These are phyloP conservation scores for Fusarium sp. DNA, from an alignment of 2,329 filamentous ascomycete species.

Conservation along the genomic window DNA sequence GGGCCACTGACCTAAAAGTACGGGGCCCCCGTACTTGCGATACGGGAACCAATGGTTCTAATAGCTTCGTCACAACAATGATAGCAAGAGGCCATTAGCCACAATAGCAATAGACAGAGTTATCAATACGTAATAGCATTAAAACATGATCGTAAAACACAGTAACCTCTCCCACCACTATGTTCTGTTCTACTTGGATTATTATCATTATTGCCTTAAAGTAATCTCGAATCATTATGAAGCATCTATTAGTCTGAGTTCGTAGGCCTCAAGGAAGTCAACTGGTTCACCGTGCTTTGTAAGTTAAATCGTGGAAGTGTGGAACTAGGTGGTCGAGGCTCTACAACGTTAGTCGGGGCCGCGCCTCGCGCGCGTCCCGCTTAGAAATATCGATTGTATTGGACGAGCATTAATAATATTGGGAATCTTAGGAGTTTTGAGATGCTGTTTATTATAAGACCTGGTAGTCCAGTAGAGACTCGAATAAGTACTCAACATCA, in stretches of 20 bases:
- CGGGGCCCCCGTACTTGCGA: too few species aligned
- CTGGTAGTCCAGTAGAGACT: background rate
- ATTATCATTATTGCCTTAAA: background rate
- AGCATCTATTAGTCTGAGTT: background rate
- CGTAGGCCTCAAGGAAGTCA: background rate
- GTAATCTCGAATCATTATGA: background rate
- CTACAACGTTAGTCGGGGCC: background rate
- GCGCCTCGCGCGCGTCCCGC: background rate
- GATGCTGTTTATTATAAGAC: background rate
- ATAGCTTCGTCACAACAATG: too few species aligned
- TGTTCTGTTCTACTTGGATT: background rate
- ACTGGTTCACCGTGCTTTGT: background rate
- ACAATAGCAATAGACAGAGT: too few species aligned
- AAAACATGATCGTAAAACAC: too few species aligned
- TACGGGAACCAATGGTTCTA: too few species aligned
- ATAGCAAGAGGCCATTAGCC: too few species aligned
- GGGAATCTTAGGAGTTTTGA: too few species aligned
- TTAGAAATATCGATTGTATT: background rate
- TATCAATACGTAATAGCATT: too few species aligned
- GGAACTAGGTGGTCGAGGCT: background rate
- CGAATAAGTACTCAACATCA: background rate
- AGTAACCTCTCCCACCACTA: too few species aligned
- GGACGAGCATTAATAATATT: background rate
- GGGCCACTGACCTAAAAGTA: too few species aligned
- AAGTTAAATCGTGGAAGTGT: background rate